phyloP scores from a whole-genome alignment of 2,329 filamentous ascomycete genomes.

The Raffaelea arxii region DNA sequence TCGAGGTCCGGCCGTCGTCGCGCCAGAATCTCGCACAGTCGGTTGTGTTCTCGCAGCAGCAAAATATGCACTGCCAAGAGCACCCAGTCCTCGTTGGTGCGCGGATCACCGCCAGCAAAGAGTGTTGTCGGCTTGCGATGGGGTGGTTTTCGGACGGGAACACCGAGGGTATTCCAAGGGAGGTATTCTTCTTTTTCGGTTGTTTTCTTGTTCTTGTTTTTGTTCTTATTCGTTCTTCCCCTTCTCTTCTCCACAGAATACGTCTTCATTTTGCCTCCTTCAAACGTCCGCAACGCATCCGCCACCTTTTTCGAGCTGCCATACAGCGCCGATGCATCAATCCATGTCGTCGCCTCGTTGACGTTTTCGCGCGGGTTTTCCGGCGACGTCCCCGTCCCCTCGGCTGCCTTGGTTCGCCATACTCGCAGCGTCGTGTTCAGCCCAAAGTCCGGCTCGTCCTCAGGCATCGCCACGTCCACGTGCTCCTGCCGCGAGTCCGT shows the following conservation, averaged over 20 bases:
- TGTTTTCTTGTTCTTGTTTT: neutral
- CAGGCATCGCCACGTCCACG: constrained; percentile 10
- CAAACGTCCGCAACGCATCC: constrained; percentile 6
- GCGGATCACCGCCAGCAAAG: constrained; percentile 12
- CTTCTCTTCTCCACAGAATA: constrained; percentile 2
- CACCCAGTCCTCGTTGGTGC: constrained; percentile 13
- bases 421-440: constrained; percentile 9
- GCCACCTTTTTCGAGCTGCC: constrained; percentile 10
- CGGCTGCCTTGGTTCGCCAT: constrained; percentile 5
- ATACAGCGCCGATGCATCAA: constrained; percentile 11
- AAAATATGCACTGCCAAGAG: constrained; percentile 11
- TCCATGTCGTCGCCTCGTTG: constrained; percentile 10
- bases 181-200: constrained; percentile 8
- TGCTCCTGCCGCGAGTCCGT: constrained; percentile 10
- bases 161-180: constrained; percentile 9
- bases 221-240: neutral
- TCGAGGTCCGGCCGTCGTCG: constrained; percentile 6
- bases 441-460: constrained; percentile 8
- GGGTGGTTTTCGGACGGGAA: constrained; percentile 6
- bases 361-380: constrained; percentile 11
- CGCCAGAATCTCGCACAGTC: constrained; percentile 9
- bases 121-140: constrained; percentile 4
- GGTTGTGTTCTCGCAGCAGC: constrained; percentile 12
- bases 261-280: constrained; percentile 8
- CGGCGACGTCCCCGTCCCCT: constrained; percentile 9